Base-by-base conservation (phyloP, 2,329 filamentous ascomycete genomes). In the Diplodia corticola region DNA sequence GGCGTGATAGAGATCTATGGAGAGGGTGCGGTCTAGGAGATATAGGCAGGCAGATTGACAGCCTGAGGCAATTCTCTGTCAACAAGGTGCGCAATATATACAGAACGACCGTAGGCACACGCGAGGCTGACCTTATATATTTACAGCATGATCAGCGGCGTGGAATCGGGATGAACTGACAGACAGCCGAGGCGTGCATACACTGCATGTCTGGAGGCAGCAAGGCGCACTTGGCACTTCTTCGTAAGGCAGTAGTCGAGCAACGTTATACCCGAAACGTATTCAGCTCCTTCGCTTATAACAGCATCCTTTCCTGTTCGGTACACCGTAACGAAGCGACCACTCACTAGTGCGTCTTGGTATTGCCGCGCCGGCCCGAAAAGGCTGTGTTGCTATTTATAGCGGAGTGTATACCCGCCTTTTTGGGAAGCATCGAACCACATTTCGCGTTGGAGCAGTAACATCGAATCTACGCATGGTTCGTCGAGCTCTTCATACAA, bases 91-190 rank as follows among this genome's bases (percentile, higher is more conserved):
- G 6, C 28, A 28, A n/a, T n/a, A n/a, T n/a, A n/a, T n/a, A n/a
- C n/a, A n/a, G n/a, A n/a, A n/a, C n/a, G n/a, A n/a, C n/a, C n/a
- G n/a, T n/a, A n/a, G n/a, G n/a, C n/a, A n/a, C n/a, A 28, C 28
- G 28, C 6, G 28, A 28, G 28, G 28, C 28, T 28, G 28, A 6
- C 28, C 6, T 6, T 28, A 6, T 6, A 28, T 28, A 28, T 3
- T 20, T 20, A 48, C 0, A 48, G 44, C 5, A 22, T 3, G 3
- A 24, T 50, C 12, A 15, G 6, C 48, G 22, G 22, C n/a, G 60
- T 70, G 4, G 71, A 3, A 9, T 50, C 48, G 48, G 24, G 12
- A 50, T 17, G 13, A 15, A n/a, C 5, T 28, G 15, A 15, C 13
- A 9, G 24, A 50, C 9, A 50, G 48, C 48, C 48, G 48, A n/a